A percentile compares a stretch with the other conserved stretches of the same genome.
Conservation (phyloP, 2,329 filamentous ascomycete genomes). For the Pseudogymnoascus sp. region DNA sequence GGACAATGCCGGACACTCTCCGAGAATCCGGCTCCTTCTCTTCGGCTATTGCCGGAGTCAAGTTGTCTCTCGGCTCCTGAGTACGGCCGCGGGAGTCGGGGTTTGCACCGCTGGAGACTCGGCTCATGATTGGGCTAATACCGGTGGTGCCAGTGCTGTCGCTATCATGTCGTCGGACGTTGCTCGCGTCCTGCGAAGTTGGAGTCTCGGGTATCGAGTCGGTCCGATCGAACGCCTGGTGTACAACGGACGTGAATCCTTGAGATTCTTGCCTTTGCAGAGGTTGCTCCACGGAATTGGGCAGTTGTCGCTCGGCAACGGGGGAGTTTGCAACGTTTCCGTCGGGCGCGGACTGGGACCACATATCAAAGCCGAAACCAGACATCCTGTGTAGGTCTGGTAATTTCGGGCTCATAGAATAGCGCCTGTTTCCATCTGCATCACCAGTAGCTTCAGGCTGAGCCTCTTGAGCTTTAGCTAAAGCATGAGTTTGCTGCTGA, state of each 20-base stretch:
- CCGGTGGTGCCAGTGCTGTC: conserved; percentile 41
- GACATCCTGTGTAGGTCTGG: conserved; percentile 52
- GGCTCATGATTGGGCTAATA: conserved; percentile 57
- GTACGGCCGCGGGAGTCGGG: conserved; percentile 28
- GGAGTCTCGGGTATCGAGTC: conserved; percentile 42
- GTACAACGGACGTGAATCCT: conserved; percentile 51
- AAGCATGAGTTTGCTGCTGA: neutral
- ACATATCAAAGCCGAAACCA: conserved; percentile 51
- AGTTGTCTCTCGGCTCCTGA: conserved; percentile 26
- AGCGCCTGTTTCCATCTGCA: conserved; percentile 15
- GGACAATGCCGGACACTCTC: conserved; percentile 12
- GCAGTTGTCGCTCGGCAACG: neutral
- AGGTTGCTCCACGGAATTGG: conserved; percentile 11
- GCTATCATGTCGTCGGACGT: conserved; percentile 50
- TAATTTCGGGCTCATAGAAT: conserved; percentile 47
- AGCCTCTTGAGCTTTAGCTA: conserved; percentile 8
- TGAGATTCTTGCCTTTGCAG: conserved; percentile 45
- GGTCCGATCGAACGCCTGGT: conserved; percentile 55
- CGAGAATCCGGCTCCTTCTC: conserved; percentile 32
- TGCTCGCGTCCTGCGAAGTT: conserved; percentile 37
- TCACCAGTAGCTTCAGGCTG: conserved; percentile 13
- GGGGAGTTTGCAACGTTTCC: conserved; percentile 11
- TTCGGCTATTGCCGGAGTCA: conserved; percentile 47
- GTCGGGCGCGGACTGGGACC: conserved; percentile 28
- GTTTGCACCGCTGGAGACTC: conserved; percentile 37